These are phyloP conservation scores for Puya raimondii DNA, from an alignment of 176 grass and related monocot species.

Conservation along the genomic window DNA sequence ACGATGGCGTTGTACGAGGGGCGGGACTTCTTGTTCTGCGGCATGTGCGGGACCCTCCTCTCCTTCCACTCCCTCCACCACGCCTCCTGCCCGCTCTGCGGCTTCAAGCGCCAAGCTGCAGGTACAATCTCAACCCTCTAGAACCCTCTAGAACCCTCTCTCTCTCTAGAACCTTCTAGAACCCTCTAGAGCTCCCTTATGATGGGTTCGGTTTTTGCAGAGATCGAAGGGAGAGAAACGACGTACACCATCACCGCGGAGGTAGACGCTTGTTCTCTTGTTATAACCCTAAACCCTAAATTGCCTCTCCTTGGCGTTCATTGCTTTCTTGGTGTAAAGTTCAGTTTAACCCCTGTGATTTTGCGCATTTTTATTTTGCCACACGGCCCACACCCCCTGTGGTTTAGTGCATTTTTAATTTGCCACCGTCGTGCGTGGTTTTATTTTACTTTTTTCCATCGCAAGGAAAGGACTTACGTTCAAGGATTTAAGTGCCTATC, in stretches of 20 bases:
- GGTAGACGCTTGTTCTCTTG: constrained; percentile 14
- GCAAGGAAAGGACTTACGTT: too few species aligned
- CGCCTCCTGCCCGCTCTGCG: constrained; percentile 60
- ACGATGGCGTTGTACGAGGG: constrained; percentile 54
- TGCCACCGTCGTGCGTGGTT: too few species aligned
- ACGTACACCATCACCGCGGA: constrained; percentile 44
- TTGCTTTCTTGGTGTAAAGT: too few species aligned
- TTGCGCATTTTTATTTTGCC: too few species aligned
- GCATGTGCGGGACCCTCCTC: constrained; percentile 68
- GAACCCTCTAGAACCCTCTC: neutral
- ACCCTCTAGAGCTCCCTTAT: neutral
- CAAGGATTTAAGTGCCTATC: too few species aligned
- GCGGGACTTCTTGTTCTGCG: constrained; percentile 81
- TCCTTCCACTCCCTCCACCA: constrained; percentile 37
- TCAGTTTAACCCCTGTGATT: too few species aligned
- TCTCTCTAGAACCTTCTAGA: neutral
- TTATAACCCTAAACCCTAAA: too few species aligned
- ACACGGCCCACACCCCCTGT: too few species aligned
- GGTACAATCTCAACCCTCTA: constrained; percentile 17
- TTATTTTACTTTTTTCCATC: too few species aligned
- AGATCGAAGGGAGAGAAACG: constrained; percentile 54
- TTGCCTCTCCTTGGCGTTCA: too few species aligned
- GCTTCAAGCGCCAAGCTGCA: constrained; percentile 66
- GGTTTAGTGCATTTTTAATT: too few species aligned
- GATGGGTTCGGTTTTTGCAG: constrained; percentile 18